Conservation (phyloP, 2,329 filamentous ascomycete species). For the Neofusicoccum laricinum region DNA sequence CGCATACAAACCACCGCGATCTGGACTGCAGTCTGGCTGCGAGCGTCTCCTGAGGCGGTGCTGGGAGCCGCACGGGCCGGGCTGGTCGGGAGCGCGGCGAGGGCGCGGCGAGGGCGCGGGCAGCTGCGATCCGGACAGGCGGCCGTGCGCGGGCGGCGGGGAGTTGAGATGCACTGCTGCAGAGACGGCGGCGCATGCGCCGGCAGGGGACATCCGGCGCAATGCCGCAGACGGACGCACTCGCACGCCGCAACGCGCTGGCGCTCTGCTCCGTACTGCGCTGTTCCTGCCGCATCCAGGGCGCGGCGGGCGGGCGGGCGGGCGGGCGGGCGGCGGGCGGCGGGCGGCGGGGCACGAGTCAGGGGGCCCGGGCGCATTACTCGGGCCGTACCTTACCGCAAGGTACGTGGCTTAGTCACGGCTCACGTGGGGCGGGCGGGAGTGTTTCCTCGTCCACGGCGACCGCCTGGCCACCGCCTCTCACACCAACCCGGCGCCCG, state of each 20-base stretch:
- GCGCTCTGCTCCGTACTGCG: too few relatives aligned
- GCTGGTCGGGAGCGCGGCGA: neutral
- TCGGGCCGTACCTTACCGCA: neutral
- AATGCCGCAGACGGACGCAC: too few relatives aligned
- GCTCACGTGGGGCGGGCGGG: neutral
- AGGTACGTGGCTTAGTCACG: neutral
- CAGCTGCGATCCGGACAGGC: neutral
- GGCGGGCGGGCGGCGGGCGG: neutral
- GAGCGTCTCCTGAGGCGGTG: neutral
- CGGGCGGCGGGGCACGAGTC: neutral
- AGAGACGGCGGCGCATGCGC: too few relatives aligned
- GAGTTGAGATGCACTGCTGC: neutral
- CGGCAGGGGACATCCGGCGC: too few relatives aligned
- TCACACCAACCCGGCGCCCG: neutral
- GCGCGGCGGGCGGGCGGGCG: neutral
- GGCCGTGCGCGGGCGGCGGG: neutral
- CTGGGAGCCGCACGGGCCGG: neutral
- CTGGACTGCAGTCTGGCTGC: neutral
- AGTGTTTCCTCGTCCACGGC: neutral
- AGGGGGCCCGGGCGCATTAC: neutral
- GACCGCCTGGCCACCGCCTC: neutral
- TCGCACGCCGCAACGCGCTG: too few relatives aligned
- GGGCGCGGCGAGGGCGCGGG: neutral
- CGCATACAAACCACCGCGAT: conserved; percentile 6
- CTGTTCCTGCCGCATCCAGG: too few relatives aligned